phyloP scores from a whole-genome alignment of 331 rosid genomes.

The Quercus tomentella region DNA sequence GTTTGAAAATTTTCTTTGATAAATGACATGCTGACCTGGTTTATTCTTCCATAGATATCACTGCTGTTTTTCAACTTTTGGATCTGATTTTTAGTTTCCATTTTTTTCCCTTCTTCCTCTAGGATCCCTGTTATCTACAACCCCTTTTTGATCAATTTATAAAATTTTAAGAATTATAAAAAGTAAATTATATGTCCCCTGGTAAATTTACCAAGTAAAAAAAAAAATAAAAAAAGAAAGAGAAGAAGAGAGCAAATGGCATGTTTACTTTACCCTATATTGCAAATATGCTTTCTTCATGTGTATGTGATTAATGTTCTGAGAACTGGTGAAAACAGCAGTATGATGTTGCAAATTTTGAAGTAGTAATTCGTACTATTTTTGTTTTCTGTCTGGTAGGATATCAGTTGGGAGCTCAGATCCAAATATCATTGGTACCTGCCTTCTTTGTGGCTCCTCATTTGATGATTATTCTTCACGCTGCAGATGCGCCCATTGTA shows the following conservation, averaged over 20 bases:
- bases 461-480: constrained; percentile 90
- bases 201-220: not conserved
- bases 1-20: not conserved
- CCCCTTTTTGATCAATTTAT: not conserved
- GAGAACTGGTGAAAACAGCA: constrained; percentile 10
- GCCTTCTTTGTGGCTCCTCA: constrained; percentile 61
- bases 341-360: constrained; percentile 9
- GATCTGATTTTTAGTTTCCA: not conserved
- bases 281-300: constrained; percentile 7
- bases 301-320: not conserved
- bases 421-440: constrained; percentile 51
- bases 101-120: not conserved
- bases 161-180: not conserved
- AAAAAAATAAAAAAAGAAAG: not conserved
- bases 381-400: constrained; percentile 44
- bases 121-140: not conserved
- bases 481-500: constrained; percentile 68
- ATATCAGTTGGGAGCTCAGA: constrained; percentile 85
- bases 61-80: not conserved
- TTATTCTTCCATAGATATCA: not conserved
- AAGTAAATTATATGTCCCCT: not conserved
- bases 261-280: not conserved
- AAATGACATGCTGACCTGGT: not conserved
- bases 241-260: not conserved
- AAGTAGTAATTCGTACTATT: not conserved